A percentile compares a stretch with the other conserved stretches of the same genome.
Conservation (phyloP, 1,284 basidiomycete genomes). For the Ceratobasidium sp. region DNA sequence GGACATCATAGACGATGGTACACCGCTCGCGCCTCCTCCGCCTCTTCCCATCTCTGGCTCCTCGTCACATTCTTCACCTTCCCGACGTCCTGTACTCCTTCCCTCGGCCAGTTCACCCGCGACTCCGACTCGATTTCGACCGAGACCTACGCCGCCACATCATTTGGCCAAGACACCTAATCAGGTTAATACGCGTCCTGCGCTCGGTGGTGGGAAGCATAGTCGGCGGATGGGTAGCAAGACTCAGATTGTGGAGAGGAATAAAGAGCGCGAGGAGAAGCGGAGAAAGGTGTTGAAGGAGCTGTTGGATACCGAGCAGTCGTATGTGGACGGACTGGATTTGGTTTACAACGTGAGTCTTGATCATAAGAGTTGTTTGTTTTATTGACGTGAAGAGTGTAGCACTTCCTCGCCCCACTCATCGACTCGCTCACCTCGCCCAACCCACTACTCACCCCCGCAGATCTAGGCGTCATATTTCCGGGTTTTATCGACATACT, state of each 20-base stretch:
- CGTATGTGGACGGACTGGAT: constrained; percentile 81
- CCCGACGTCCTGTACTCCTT: constrained; percentile 14
- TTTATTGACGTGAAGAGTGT: constrained; percentile 18
- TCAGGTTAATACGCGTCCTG: not conserved
- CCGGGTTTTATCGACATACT: constrained; percentile 92
- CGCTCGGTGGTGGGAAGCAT: not conserved
- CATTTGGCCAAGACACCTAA: not conserved
- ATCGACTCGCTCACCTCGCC: constrained; percentile 73
- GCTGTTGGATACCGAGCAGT: constrained; percentile 80
- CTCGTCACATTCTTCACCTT: constrained; percentile 15
- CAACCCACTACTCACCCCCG: constrained; percentile 72
- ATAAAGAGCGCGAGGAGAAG: constrained; percentile 57
- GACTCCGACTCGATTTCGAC: constrained; percentile 18
- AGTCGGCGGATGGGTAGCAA: not conserved
- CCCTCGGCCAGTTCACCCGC: not conserved
- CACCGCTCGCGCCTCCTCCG: not conserved
- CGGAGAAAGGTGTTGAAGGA: constrained; percentile 73
- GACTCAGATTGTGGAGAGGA: constrained; percentile 50
- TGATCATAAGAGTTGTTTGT: not conserved
- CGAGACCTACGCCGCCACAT: not conserved
- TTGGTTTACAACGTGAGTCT: constrained; percentile 75
- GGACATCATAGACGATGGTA: not conserved
- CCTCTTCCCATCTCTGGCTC: constrained; percentile 13
- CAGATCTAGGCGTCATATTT: constrained; percentile 79
- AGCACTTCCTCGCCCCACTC: constrained; percentile 84